Conservation (phyloP, 2,329 filamentous ascomycete species). For the Calonectria pauciramosa region DNA sequence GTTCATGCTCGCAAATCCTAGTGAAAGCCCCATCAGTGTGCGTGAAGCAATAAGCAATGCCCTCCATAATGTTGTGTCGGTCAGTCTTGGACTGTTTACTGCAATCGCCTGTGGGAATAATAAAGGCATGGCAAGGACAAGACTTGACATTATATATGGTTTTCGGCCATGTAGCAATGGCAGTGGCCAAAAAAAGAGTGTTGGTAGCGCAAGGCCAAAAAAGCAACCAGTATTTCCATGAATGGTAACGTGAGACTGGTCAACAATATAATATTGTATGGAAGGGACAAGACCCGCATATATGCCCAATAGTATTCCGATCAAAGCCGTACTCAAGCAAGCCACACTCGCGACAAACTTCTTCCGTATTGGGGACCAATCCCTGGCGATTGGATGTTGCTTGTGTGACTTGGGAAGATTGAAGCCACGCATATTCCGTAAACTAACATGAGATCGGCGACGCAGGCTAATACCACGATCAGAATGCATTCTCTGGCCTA, state of each 20-base stretch:
- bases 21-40: constrained; percentile 74
- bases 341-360: constrained; percentile 76
- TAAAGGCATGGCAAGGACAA: constrained; percentile 78
- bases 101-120: constrained; percentile 82
- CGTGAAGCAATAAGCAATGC: constrained; percentile 74
- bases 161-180: constrained; percentile 83
- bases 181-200: constrained; percentile 80
- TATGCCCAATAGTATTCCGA: constrained; percentile 80
- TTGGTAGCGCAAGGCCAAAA: constrained; percentile 77
- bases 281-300: constrained; percentile 85
- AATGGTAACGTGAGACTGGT: constrained; percentile 76
- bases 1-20: constrained; percentile 85
- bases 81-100: constrained; percentile 69
- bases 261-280: constrained; percentile 82
- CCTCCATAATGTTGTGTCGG: constrained; percentile 68
- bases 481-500: constrained; percentile 42
- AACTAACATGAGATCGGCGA: constrained; percentile 67
- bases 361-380: constrained; percentile 78
- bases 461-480: constrained; percentile 60
- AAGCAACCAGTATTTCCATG: constrained; percentile 83
- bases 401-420: constrained; percentile 68
- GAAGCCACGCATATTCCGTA: constrained; percentile 64
- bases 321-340: constrained; percentile 79
- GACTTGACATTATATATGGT: constrained; percentile 78
- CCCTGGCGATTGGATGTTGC: constrained; percentile 76